These are phyloP conservation scores for Cruciata laevipes DNA, from an alignment of 257 asterid genomes.

Conservation along the genomic window DNA sequence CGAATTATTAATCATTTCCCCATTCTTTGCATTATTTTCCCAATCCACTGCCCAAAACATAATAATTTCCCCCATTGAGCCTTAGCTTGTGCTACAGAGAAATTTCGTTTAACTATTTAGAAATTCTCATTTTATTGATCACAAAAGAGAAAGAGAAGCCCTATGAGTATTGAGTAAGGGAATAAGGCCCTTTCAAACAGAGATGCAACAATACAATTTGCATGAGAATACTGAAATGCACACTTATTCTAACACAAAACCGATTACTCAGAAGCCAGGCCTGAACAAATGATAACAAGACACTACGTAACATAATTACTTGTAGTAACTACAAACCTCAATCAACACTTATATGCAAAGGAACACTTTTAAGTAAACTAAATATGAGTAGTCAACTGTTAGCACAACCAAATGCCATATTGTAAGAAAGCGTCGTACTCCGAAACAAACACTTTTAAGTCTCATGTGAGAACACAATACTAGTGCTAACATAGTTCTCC, in stretches of 20 bases:
- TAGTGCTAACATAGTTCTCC: background rate
- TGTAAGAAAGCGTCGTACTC: background rate
- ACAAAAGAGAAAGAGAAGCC: too few species aligned
- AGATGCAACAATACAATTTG: too few species aligned
- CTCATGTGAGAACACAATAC: constrained; percentile 27
- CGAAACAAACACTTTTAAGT: background rate
- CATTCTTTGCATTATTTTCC: background rate
- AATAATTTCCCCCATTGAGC: background rate
- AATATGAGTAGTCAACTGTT: background rate
- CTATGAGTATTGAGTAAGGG: too few species aligned
- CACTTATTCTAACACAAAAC: too few species aligned
- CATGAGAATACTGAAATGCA: too few species aligned
- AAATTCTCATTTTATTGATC: too few species aligned
- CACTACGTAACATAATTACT: background rate
- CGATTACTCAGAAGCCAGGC: too few species aligned
- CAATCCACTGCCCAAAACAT: background rate
- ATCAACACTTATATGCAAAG: background rate
- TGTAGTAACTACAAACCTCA: background rate
- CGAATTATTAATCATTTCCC: background rate
- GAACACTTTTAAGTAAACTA: background rate
- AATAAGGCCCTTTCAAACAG: too few species aligned
- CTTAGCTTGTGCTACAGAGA: too few species aligned
- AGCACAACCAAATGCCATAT: too few species aligned
- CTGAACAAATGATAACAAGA: too few species aligned
- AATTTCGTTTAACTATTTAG: too few species aligned